These are phyloP conservation scores for Trypanosoma vivax DNA, from an alignment of 208 protist species.

Conservation along the genomic window DNA sequence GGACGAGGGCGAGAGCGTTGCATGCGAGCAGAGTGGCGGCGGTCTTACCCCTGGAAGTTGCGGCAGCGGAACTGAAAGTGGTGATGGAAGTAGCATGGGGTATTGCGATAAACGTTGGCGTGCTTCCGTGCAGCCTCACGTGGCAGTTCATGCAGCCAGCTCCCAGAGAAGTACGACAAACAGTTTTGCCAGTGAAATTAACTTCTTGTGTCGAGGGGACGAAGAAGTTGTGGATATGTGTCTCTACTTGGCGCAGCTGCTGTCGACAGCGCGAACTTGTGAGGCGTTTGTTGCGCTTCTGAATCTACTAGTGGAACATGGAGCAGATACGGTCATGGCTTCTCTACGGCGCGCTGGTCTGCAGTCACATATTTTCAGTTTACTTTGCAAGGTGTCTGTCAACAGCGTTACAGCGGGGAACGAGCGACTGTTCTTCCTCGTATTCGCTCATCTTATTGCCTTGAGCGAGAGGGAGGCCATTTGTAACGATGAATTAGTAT, in stretches of 20 bases:
- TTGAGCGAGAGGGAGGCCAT: conserved; percentile 15
- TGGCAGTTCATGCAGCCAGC: background rate
- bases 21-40: too few relatives aligned
- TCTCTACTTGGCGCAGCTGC: conserved; percentile 44
- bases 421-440: conserved; percentile 8
- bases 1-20: too few relatives aligned
- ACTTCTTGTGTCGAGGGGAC: conserved; percentile 55
- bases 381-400: conserved; percentile 17
- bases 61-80: too few relatives aligned
- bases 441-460: conserved; percentile 16
- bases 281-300: conserved; percentile 35
- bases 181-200: conserved; percentile 44
- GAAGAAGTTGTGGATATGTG: conserved; percentile 72
- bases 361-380: conserved; percentile 27
- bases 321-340: conserved; percentile 21
- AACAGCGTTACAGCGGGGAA: background rate
- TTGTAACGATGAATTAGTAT: conserved; percentile 6
- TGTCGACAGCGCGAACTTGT: conserved; percentile 21
- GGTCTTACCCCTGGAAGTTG: too few relatives aligned
- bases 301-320: conserved; percentile 19
- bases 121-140: too few relatives aligned
- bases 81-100: too few relatives aligned
- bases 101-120: too few relatives aligned
- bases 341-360: conserved; percentile 46
- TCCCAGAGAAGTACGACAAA: conserved; percentile 11